Evolutionary conservation across 2,329 filamentous ascomycete species (phyloP).

Genomic region (Biscogniauxia sp.): DNA sequence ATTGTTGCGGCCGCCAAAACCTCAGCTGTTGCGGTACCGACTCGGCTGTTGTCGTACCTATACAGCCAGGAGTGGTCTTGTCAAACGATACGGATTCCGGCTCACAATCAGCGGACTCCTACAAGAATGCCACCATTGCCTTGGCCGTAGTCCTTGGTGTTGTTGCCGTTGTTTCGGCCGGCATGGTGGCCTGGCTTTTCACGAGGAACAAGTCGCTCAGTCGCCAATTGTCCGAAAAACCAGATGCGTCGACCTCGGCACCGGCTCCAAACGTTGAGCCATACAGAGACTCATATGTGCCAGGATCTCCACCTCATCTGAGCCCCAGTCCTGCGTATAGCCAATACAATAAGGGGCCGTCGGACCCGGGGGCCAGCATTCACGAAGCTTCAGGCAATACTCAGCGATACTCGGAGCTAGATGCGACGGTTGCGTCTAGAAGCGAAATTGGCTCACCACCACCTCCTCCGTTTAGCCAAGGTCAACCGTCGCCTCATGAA

Average conservation of each 20-base stretch:
- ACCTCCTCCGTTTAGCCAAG: no score
- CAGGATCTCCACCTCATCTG: not conserved
- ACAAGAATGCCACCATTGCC: conserved; percentile 26
- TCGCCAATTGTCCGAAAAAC: conserved; percentile 12
- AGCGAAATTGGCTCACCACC: conserved; percentile 19
- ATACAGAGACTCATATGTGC: not conserved
- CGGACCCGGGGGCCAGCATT: conserved; percentile 11
- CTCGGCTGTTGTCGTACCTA: conserved; percentile 20
- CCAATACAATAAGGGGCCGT: conserved; percentile 11
- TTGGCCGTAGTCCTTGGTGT: conserved; percentile 24
- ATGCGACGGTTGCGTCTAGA: conserved; percentile 15
- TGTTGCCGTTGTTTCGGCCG: conserved; percentile 10
- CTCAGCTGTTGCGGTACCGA: conserved; percentile 30
- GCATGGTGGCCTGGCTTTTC: conserved; percentile 19
- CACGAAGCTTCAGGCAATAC: conserved; percentile 1
- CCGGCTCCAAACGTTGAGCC: not conserved
- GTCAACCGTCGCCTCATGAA: no score
- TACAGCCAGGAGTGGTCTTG: conserved; percentile 20
- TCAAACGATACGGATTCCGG: conserved; percentile 26
- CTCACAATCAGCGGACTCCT: conserved; percentile 6
- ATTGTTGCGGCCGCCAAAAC: conserved; percentile 32
- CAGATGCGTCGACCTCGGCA: not conserved
- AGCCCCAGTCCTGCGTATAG: not conserved
- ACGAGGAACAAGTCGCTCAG: conserved; percentile 22
- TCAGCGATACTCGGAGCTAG: conserved; percentile 23